Evolutionary conservation across 805 yeast species (phyloP).

Genomic region (Ogataea polymorpha): DNA sequence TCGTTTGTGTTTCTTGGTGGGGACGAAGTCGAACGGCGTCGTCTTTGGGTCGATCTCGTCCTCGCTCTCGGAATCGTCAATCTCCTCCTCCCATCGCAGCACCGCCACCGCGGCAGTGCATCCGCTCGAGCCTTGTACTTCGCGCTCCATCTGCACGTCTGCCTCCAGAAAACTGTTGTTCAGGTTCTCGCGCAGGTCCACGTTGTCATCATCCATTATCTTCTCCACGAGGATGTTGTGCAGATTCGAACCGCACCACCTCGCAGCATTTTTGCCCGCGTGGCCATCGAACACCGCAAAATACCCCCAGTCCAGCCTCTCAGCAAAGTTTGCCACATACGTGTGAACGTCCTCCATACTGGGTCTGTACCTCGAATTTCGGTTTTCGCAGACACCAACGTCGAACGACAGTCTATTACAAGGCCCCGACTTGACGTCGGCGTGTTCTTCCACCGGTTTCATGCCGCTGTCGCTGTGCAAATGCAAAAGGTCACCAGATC

Average conservation of each 20-base stretch:
- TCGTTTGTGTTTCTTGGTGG: constrained; percentile 52
- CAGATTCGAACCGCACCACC: constrained; percentile 89
- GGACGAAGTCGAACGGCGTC: constrained; percentile 46
- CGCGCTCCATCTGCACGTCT: constrained; percentile 61
- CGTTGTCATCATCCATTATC: constrained; percentile 43
- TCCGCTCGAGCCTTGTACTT: constrained; percentile 74
- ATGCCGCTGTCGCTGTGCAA: constrained; percentile 5
- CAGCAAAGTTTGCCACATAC: constrained; percentile 89
- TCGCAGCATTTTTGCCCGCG: constrained; percentile 89
- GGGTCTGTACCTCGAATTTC: constrained; percentile 73
- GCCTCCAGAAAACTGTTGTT: constrained; percentile 71
- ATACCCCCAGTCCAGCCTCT: constrained; percentile 86
- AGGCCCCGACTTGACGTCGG: constrained; percentile 29
- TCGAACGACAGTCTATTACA: constrained; percentile 62
- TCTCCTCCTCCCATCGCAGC: constrained; percentile 69
- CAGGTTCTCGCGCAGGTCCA: constrained; percentile 63
- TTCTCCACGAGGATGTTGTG: constrained; percentile 66
- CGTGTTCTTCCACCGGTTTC: constrained; percentile 1
- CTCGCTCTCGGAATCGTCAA: constrained; percentile 12
- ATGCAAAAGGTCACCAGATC: constrained; percentile 22
- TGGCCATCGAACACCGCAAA: constrained; percentile 97
- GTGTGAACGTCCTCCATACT: constrained; percentile 97
- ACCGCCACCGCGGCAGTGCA: constrained; percentile 96
- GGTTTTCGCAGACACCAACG: constrained; percentile 92
- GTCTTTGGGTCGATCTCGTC: constrained; percentile 15